Base-by-base conservation (phyloP, 192 early-diverging fungal genomes). In the Coemansia sp. region DNA sequence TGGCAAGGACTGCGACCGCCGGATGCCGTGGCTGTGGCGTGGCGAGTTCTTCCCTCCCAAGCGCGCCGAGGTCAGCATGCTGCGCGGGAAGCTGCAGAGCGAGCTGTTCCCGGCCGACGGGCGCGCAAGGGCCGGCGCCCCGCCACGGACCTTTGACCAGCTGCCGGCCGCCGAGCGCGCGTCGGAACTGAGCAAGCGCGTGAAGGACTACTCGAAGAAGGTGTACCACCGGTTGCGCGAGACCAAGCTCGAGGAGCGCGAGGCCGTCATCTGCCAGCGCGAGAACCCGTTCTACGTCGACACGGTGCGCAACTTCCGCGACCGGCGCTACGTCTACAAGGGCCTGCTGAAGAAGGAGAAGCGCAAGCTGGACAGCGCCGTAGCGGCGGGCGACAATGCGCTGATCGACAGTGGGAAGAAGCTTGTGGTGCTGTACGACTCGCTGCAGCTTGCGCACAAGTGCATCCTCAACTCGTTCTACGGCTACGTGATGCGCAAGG, bases 401-500 rank as follows among this genome's bases (percentile, higher is more conserved):
- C 87, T 85, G 58, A 80, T 91, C 3, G 93, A 92, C 52, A 89
- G 94, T 39, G 93, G 91, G 6, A 92, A 92, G 64, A 96, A 97
- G 73, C 88, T 96, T 85, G 93, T 94, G 32, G 91, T 98, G 39
- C 79, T 98, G 19, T 98, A 97, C 67, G 98, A 99, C 74, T 99
- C 98, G 16, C 86, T 99, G 56, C 98, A 99, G 73, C 74, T 97
- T 41, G 98, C 98, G 32, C 98, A 99, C 86, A 99, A 99, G 85
- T 96, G 92, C 77, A 91, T 93, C 80, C 78, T 91, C 32, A 91
- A 93, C 75, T 98, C 96, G 11, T 99, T 98, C 76, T 99, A 99
- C 68, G 97, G 97, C 18, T 99, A 99, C 77, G 97, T 99, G 12
- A 99, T 98, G 98, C 83, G 96, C 63, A 99, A 96, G 84, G 96